phyloP scores from a whole-genome alignment of 2,329 filamentous ascomycete genomes.

The Xylariaceae sp. region DNA sequence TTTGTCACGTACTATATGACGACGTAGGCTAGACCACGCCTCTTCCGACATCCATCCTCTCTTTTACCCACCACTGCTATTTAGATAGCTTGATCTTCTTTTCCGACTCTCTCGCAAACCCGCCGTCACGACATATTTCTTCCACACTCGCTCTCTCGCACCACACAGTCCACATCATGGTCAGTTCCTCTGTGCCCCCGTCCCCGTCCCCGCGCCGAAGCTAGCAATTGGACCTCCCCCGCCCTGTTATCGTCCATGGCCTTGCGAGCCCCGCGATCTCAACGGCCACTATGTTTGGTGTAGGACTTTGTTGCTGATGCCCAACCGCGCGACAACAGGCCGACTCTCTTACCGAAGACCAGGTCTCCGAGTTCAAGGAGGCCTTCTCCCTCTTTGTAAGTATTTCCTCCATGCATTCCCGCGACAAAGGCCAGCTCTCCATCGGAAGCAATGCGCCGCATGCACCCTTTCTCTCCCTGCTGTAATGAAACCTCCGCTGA shows the following conservation, averaged over 20 bases:
- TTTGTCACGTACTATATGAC: no score
- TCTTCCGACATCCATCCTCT: slow-evolving; percentile 4
- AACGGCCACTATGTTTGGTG: slow-evolving; percentile 10
- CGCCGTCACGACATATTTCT: neutral
- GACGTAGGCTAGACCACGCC: neutral
- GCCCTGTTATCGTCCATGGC: slow-evolving; percentile 20
- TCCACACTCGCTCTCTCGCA: slow-evolving; percentile 7
- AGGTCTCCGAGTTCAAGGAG: slow-evolving; percentile 99
- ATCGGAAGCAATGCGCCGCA: slow-evolving; percentile 10
- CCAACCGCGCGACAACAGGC: slow-evolving; percentile 54
- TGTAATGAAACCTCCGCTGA: slow-evolving; percentile 16
- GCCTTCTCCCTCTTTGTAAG: slow-evolving; percentile 99
- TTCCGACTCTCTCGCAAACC: neutral
- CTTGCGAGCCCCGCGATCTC: slow-evolving; percentile 19
- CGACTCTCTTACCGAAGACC: slow-evolving; percentile 98
- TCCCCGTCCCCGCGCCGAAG: neutral
- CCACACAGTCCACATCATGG: slow-evolving; percentile 11
- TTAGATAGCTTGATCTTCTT: slow-evolving; percentile 4
- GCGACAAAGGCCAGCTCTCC: neutral
- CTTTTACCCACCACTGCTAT: slow-evolving; percentile 7
- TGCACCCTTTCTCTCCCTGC: no score
- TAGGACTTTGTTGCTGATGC: slow-evolving; percentile 19
- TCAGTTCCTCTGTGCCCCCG: slow-evolving; percentile 10
- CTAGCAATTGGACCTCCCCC: slow-evolving; percentile 6
- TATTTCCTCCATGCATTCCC: slow-evolving; percentile 14